These are phyloP conservation scores for Alternaria burnsii DNA, from an alignment of 2,329 filamentous ascomycete genomes.

Conservation along the genomic window DNA sequence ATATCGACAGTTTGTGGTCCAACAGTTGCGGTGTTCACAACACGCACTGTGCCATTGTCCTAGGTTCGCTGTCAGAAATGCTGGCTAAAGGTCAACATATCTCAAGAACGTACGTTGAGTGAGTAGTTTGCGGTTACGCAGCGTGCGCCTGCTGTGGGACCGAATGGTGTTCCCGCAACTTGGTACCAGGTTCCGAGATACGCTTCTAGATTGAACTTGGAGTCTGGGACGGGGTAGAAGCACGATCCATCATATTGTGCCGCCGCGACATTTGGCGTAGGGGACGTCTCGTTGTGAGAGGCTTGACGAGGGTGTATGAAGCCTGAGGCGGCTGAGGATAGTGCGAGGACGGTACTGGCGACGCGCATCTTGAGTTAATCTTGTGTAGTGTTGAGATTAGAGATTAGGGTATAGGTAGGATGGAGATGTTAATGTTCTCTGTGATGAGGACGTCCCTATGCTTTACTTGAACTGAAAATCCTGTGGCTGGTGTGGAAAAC, in stretches of 20 bases:
- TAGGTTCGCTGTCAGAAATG: not conserved
- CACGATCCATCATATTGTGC: conserved; percentile 39
- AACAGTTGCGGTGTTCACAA: conserved; percentile 33
- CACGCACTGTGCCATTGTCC: conserved; percentile 36
- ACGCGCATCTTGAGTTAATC: conserved; percentile 26
- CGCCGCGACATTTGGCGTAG: conserved; percentile 25
- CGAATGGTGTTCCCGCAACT: conserved; percentile 42
- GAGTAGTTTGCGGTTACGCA: conserved; percentile 37
- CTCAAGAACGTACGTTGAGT: conserved; percentile 25
- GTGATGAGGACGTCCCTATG: not conserved
- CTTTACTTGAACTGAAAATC: not conserved
- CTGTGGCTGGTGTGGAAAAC: not conserved
- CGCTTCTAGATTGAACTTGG: conserved; percentile 35
- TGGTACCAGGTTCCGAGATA: conserved; percentile 45
- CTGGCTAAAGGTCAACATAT: not conserved
- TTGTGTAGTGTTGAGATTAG: not conserved
- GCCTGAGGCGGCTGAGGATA: conserved; percentile 28
- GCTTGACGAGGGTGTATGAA: conserved; percentile 21
- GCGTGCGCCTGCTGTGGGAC: conserved; percentile 34
- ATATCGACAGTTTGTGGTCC: conserved; percentile 26
- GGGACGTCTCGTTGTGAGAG: conserved; percentile 14
- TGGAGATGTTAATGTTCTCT: not conserved
- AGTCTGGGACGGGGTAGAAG: conserved; percentile 38
- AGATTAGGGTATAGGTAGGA: not conserved
- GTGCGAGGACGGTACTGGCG: conserved; percentile 21